Conservation (phyloP, 2,329 filamentous ascomycete genomes). For the Xylariaceae sp. region DNA sequence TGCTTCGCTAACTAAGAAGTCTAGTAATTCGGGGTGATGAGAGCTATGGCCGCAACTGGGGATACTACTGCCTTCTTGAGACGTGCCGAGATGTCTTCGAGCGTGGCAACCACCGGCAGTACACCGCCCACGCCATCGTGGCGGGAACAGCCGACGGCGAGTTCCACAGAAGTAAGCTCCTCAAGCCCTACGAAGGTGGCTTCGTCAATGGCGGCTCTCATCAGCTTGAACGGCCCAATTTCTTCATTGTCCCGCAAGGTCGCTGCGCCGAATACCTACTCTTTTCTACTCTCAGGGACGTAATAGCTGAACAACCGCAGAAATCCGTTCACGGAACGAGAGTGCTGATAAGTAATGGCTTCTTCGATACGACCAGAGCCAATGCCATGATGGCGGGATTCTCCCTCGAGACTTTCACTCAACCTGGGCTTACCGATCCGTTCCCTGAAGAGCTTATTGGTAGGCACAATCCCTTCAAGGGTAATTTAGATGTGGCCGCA, state of each 20-base stretch:
- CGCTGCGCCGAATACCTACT: conserved; percentile 26
- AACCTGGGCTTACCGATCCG: conserved; percentile 16
- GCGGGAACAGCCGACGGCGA: conserved; percentile 10
- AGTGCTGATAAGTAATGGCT: conserved; percentile 24
- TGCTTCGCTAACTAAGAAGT: neutral
- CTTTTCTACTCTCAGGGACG: conserved; percentile 20
- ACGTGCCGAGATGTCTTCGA: conserved; percentile 27
- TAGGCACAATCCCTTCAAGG: conserved; percentile 21
- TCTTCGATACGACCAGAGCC: conserved; percentile 26
- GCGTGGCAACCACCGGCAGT: conserved; percentile 15
- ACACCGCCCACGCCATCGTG: conserved; percentile 7
- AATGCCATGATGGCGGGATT: conserved; percentile 22
- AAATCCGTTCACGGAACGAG: neutral
- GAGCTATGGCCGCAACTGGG: conserved; percentile 28
- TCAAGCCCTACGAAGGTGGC: conserved; percentile 14
- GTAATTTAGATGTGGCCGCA: conserved; percentile 19
- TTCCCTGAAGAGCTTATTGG: conserved; percentile 18
- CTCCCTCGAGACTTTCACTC: conserved; percentile 19
- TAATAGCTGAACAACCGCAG: neutral
- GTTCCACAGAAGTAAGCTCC: conserved; percentile 15
- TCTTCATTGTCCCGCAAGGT: conserved; percentile 27
- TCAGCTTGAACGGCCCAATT: conserved; percentile 22
- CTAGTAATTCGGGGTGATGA: conserved; percentile 28
- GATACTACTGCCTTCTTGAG: conserved; percentile 28
- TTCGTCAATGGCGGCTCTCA: conserved; percentile 23